Percentiles rank a stretch among this genome's conserved stretches.
phyloP scores from a whole-genome alignment of 2,329 filamentous ascomycete species.

The Westerdykella sp. region DNA sequence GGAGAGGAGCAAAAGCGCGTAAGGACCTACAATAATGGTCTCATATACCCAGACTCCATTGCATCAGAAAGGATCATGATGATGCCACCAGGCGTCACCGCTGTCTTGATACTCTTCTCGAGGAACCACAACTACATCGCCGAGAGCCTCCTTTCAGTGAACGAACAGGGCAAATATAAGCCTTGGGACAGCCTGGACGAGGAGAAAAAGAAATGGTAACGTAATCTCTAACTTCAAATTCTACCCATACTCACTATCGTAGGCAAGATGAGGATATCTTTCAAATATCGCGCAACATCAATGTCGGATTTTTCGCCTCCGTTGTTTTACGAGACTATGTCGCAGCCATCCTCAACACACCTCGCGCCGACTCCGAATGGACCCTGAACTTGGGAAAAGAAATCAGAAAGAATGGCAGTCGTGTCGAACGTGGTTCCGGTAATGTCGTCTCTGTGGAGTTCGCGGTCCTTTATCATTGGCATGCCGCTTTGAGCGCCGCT shows the following conservation, averaged over 20 bases:
- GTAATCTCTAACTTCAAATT: not conserved
- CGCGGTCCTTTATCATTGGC: slow-evolving; percentile 77
- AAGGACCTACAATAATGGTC: slow-evolving; percentile 56
- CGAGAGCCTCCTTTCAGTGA: slow-evolving; percentile 68
- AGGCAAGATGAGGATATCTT: slow-evolving; percentile 40
- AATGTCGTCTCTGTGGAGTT: slow-evolving; percentile 78
- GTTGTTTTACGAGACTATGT: slow-evolving; percentile 72
- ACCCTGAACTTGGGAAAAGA: slow-evolving; percentile 61
- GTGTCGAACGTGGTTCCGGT: slow-evolving; percentile 58
- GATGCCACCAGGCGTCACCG: slow-evolving; percentile 56
- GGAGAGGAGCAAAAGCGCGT: slow-evolving; percentile 57
- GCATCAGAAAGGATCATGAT: slow-evolving; percentile 54
- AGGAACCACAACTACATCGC: slow-evolving; percentile 76
- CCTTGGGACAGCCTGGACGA: slow-evolving; percentile 48
- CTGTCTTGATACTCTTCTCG: slow-evolving; percentile 57
- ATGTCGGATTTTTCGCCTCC: slow-evolving; percentile 44
- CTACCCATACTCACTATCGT: not conserved
- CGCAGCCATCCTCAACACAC: slow-evolving; percentile 63
- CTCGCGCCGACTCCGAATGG: slow-evolving; percentile 65
- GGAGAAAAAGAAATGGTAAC: slow-evolving; percentile 15
- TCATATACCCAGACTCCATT: slow-evolving; percentile 61
- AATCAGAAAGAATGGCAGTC: slow-evolving; percentile 34
- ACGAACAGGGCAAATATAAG: slow-evolving; percentile 69
- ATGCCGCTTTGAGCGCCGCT: slow-evolving; percentile 63
- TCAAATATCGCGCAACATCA: slow-evolving; percentile 41